A percentile compares a stretch with the other conserved stretches of the same genome.
Evolutionary conservation across 306 rosid species (phyloP).

Genomic region (Sechiopsis laciniata): DNA sequence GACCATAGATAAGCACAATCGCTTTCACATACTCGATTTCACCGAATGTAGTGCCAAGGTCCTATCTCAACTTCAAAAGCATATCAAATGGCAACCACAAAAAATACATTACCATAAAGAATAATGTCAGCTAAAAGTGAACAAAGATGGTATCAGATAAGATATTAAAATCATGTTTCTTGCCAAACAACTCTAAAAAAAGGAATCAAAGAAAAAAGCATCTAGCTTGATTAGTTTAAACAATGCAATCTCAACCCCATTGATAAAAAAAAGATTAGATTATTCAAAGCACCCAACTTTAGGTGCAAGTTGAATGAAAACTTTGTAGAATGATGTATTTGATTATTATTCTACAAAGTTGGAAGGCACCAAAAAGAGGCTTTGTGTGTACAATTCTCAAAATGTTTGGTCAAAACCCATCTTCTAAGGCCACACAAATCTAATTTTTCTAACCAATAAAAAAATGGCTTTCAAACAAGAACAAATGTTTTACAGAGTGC

Average conservation of each 20-base stretch:
- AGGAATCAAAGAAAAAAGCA: neutral
- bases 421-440: neutral
- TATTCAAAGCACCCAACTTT: neutral
- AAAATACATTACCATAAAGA: neutral
- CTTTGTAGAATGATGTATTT: conserved; percentile 5
- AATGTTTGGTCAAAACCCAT: conserved; percentile 22
- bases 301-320: conserved; percentile 18
- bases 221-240: neutral
- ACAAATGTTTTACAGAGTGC: neutral
- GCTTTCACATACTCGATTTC: neutral
- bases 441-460: conserved; percentile 1
- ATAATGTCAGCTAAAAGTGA: conserved; percentile 18
- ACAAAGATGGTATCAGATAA: neutral
- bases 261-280: neutral
- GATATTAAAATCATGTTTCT: neutral
- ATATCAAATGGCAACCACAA: neutral
- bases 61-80: neutral
- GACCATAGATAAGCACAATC: too few relatives aligned
- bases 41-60: neutral
- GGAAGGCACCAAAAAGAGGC: conserved; percentile 16
- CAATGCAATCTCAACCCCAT: conserved; percentile 12
- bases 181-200: conserved; percentile 12
- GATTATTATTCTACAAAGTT: conserved; percentile 9
- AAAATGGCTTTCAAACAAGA: conserved; percentile 4
- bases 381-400: conserved; percentile 12